Base-by-base conservation (phyloP, 2,329 filamentous ascomycete species). In the Paracoccidioides brasiliensis region DNA sequence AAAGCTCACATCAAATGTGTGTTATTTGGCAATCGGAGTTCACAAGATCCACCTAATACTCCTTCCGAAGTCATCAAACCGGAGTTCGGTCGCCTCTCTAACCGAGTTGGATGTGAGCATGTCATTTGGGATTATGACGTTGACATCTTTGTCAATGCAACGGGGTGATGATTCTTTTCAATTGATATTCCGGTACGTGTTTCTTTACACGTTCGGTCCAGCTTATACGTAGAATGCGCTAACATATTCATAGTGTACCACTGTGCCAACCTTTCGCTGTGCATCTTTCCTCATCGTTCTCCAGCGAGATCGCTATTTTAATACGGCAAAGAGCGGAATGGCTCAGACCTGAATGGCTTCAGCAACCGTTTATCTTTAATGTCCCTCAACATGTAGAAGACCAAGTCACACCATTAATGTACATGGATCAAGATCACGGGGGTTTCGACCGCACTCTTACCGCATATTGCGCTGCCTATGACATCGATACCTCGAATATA, bases 1-100 rank as follows among this genome's bases (percentile, higher is more conserved):
- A 51, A 86, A 86, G 63, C 69, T 83, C 33, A 78, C 78, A 42
- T 81, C 82, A 8, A 81, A 78, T 8, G 78, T 85, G 30, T 86
- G 80, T 67, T 86, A 86, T 64, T 75, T 88, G 59, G 83, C 80
- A 5, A 77, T 88, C 64, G 84, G 84, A 22, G 76, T 84, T 37
- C 82, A 86, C 70, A 85, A 84, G 65, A 71, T 87, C 38, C 84
- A 87, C 69, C 63, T 88, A 51, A 77, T 88, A 48, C 82, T 83
- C n/a, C 65, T 84, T 37, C 49, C 49, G 6, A 85, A 82, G 61
- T 71, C 76, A 22, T 74, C 73, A 37, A 76, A 75, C 61, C 75
- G 79, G 59, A 70, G 75, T 32, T 79, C 80, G 14, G 78, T 75
- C 60, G 77, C 77, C 32, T 80, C 78, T 10, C 65, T 82, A 52